Percentiles rank a stretch among this genome's conserved stretches.
Conservation (phyloP, 2,329 filamentous ascomycete species). For the Lomentospora prolificans region DNA sequence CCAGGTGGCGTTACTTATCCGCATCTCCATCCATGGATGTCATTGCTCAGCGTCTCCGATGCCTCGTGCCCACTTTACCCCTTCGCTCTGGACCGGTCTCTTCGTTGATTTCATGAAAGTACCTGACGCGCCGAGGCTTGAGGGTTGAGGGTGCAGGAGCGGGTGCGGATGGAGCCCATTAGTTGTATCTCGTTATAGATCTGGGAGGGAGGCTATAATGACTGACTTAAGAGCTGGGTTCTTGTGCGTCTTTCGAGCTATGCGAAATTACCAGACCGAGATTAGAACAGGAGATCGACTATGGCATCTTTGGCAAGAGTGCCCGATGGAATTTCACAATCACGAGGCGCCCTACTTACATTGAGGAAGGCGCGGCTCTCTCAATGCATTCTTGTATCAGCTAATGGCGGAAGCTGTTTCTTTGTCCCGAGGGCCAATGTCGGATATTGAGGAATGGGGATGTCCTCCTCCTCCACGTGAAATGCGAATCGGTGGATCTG, state of each 20-base stretch:
- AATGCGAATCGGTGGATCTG: neutral
- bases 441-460: neutral
- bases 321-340: neutral
- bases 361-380: neutral
- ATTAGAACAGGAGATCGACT: neutral
- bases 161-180: neutral
- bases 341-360: neutral
- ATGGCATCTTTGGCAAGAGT: neutral
- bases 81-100: too few relatives aligned
- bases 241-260: neutral
- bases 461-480: neutral
- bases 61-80: too few relatives aligned
- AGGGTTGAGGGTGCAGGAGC: neutral
- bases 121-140: neutral
- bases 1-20: too few relatives aligned
- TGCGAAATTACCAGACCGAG: neutral
- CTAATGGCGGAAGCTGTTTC: neutral
- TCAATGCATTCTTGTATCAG: neutral
- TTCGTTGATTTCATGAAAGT: too few relatives aligned
- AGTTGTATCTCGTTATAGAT: neutral
- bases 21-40: too few relatives aligned
- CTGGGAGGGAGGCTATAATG: neutral
- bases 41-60: too few relatives aligned
- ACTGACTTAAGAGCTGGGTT: neutral
- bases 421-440: neutral